Base-by-base conservation (phyloP, 805 yeast species). In the Cephaloascus fragrans region DNA sequence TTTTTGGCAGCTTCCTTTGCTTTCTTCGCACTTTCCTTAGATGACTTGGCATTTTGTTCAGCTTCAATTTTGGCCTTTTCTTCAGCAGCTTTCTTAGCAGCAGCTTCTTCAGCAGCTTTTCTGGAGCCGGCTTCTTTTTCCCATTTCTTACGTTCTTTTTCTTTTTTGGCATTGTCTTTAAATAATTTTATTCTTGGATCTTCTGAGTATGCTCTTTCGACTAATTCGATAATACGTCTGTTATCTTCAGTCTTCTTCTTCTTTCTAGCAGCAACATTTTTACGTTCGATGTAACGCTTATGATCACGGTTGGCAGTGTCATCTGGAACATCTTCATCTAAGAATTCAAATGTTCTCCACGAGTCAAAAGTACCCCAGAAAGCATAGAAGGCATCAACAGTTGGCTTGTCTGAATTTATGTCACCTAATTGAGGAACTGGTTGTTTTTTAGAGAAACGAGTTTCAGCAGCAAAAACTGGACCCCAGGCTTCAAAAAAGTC, bases 291-390 rank as follows among this genome's bases (percentile, higher is more conserved):
- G 73, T 87, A 85, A 71, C 98, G 95, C 74, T 93, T 93, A 78
- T 93, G 95, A 64, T 93, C 98, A 76, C 98, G 88, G 80, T 93
- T 93, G 44, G 96, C 84, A 41, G 97, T 85, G 67, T 93, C 98
- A 71, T 93, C 98, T 51, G 98, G 98, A 56, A 89, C 96, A 59
- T 93, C 98, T 73, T 93, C 98, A 60, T 93, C 98, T 62, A 88
- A 77, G 71, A 89, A 93, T 70, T 93, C 98, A 59, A 93, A 93
- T 36, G 95, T 73, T 73, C 96, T 85, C 98, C 98, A 93, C 17
- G 97, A 90, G 67, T 93, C 96, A 49, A 89, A 85, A 62, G 83
- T 81, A 64, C 81, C 81, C 83, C 93, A 93, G 77, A 87, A 90
- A 50, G 77, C 75, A 74, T 90, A 90, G 69, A 95, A 89, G 39